phyloP scores from a whole-genome alignment of 1,284 basidiomycete species.

The Leccinum angustisporum region DNA sequence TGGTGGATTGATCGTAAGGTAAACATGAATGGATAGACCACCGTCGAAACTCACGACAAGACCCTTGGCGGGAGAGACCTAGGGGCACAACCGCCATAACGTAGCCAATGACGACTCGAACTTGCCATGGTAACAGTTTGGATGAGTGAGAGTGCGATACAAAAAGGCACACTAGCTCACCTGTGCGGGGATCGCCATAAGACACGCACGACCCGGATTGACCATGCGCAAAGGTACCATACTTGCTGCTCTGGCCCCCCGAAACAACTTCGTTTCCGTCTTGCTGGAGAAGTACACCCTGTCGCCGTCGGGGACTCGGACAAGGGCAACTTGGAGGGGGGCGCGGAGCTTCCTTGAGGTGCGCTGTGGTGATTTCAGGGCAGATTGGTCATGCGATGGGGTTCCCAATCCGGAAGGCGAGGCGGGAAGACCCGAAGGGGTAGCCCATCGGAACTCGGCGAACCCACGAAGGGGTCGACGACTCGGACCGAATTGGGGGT shows the following conservation, averaged over 20 bases:
- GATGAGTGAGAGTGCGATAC: background rate
- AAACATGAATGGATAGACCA: background rate
- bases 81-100: slow-evolving; percentile 21
- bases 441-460: no score
- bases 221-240: slow-evolving; percentile 56
- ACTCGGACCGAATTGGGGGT: no score
- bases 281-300: slow-evolving; percentile 24
- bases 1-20: slow-evolving; percentile 30
- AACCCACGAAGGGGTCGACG: no score
- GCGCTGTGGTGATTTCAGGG: no score
- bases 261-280: slow-evolving; percentile 26
- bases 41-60: slow-evolving; percentile 21
- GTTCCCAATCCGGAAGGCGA: no score
- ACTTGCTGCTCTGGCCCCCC: slow-evolving; percentile 47
- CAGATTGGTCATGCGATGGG: no score
- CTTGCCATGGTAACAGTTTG: background rate
- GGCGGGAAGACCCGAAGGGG: no score
- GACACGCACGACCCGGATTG: slow-evolving; percentile 8
- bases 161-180: slow-evolving; percentile 12
- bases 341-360: no score
- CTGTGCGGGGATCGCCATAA: background rate
- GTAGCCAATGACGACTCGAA: slow-evolving; percentile 17
- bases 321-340: no score
- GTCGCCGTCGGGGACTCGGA: no score
- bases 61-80: slow-evolving; percentile 23